A percentile compares a stretch with the other conserved stretches of the same genome.
phyloP scores from a whole-genome alignment of 1,139 yeast species.

The Pichia sp. region DNA sequence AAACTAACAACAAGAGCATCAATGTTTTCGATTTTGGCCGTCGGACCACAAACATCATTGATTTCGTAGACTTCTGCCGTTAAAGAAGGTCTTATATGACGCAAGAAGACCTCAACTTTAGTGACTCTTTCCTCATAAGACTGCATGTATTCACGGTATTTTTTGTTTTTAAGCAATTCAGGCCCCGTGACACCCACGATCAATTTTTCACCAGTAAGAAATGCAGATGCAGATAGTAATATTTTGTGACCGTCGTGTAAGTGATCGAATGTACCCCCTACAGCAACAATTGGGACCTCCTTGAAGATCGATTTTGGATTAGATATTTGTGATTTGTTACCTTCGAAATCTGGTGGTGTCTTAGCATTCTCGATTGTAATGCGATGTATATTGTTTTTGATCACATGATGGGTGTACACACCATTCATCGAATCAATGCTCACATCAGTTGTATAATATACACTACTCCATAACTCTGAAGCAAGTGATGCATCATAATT shows the following conservation, averaged over 20 bases:
- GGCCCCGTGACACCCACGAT: constrained; percentile 85
- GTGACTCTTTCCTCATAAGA: constrained; percentile 49
- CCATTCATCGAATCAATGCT: background rate
- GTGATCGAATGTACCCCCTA: constrained; percentile 98
- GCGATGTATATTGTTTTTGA: background rate
- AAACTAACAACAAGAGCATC: constrained; percentile 76
- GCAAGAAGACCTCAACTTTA: constrained; percentile 47
- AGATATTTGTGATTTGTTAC: constrained; percentile 1
- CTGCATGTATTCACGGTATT: constrained; percentile 64
- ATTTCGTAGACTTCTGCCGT: constrained; percentile 53
- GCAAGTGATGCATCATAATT: constrained; percentile 3
- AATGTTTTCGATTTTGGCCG: constrained; percentile 71
- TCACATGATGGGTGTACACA: constrained; percentile 3
- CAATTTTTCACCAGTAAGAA: constrained; percentile 48
- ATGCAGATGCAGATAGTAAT: constrained; percentile 68
- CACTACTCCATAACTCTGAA: constrained; percentile 7
- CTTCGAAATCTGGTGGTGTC: no score
- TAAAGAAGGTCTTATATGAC: constrained; percentile 39
- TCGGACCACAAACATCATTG: constrained; percentile 90
- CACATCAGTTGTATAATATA: constrained; percentile 3
- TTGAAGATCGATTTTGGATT: constrained; percentile 6
- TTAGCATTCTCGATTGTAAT: background rate
- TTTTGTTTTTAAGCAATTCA: constrained; percentile 69
- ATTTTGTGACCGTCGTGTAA: constrained; percentile 94
- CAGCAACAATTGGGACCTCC: constrained; percentile 41